These are phyloP conservation scores for Sarocladium oryzae DNA, from an alignment of 2,329 filamentous ascomycete species.

Conservation along the genomic window DNA sequence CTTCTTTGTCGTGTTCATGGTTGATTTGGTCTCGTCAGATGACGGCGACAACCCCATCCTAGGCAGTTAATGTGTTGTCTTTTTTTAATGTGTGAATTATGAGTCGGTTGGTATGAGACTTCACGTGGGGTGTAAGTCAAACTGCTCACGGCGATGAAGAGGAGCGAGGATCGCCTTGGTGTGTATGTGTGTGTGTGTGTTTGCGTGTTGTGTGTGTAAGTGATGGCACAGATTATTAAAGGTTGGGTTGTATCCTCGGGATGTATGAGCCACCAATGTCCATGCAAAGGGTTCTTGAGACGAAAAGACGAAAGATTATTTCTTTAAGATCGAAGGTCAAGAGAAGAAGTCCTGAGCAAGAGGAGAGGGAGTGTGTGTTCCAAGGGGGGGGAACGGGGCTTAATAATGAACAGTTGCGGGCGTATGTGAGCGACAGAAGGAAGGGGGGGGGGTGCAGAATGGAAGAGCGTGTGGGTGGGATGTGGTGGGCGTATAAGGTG, in stretches of 20 bases:
- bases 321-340: neutral
- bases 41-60: slow-evolving; percentile 49
- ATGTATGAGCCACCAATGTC: neutral
- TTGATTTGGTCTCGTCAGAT: slow-evolving; percentile 38
- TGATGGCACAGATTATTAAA: neutral
- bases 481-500: neutral
- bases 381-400: slow-evolving; percentile 15
- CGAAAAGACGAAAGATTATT: no score
- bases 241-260: no score
- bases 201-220: neutral
- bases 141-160: neutral
- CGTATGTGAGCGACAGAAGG: neutral
- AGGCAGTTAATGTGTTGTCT: neutral
- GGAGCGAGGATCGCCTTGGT: no score
- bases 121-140: neutral
- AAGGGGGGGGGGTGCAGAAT: neutral
- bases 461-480: neutral
- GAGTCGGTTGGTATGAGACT: neutral
- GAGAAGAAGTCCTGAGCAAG: slow-evolving; percentile 3
- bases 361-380: neutral
- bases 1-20: slow-evolving; percentile 27
- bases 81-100: neutral
- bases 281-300: neutral
- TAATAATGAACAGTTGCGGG: slow-evolving; percentile 19
- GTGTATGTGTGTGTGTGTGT: no score